These are phyloP conservation scores for Akebia trifoliata DNA, from an alignment of 164 flowering plant species.

Conservation along the genomic window DNA sequence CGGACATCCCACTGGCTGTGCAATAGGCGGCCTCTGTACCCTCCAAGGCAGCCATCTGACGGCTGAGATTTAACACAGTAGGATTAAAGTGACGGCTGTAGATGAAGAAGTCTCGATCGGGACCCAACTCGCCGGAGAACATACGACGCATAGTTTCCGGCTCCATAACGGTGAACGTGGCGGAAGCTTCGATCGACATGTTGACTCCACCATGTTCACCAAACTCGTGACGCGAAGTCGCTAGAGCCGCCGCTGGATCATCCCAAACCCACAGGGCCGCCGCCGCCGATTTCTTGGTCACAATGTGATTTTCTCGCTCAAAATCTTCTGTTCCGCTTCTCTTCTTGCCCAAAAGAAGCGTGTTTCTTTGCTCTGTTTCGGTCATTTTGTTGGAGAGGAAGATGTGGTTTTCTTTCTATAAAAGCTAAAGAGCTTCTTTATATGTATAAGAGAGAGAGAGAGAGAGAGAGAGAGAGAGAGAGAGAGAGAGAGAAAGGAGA, in stretches of 20 bases:
- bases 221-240: conserved; percentile 74
- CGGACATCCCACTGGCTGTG: conserved; percentile 92
- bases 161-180: conserved; percentile 98
- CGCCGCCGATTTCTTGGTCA: conserved; percentile 30
- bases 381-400: conserved; percentile 21
- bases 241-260: conserved; percentile 73
- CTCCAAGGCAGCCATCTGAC: conserved; percentile 91
- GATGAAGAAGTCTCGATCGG: conserved; percentile 88
- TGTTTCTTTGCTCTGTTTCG: conserved; percentile 12
- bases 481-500: too few relatives aligned
- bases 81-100: conserved; percentile 98
- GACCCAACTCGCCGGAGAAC: conserved; percentile 93
- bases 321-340: conserved; percentile 26
- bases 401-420: too few relatives aligned
- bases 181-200: conserved; percentile 99
- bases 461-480: too few relatives aligned
- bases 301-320: conserved; percentile 19
- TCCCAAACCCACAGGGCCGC: conserved; percentile 14
- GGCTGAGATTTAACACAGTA: conserved; percentile 77
- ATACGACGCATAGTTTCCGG: conserved; percentile 83
- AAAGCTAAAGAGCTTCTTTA: too few relatives aligned
- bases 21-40: conserved; percentile 98
- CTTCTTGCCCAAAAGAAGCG: conserved; percentile 23
- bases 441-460: too few relatives aligned
- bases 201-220: conserved; percentile 98